Evolutionary conservation across 140 eudicot species (phyloP).

Genomic region (Erigeron philadelphicus): DNA sequence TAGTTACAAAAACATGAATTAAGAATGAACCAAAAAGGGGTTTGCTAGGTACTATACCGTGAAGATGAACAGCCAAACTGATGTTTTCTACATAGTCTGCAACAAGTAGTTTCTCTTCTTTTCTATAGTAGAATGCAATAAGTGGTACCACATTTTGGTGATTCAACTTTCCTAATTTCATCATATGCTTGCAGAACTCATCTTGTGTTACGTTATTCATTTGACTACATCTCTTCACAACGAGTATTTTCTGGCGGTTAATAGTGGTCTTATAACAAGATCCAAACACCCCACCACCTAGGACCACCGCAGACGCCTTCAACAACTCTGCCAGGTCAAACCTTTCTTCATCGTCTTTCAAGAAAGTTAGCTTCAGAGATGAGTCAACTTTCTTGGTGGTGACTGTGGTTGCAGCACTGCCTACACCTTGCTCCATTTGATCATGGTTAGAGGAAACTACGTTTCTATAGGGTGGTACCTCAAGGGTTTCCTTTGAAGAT

Average conservation of each 20-base stretch:
- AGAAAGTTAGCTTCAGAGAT: constrained; percentile 45
- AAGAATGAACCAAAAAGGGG: neutral
- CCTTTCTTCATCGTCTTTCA: constrained; percentile 46
- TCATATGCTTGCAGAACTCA: constrained; percentile 85
- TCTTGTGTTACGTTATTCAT: constrained; percentile 83
- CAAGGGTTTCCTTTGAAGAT: constrained; percentile 17
- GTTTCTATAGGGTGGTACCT: constrained; percentile 16
- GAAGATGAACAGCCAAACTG: constrained; percentile 82
- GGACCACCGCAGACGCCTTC: constrained; percentile 68
- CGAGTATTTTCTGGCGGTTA: constrained; percentile 37
- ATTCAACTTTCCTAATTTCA: constrained; percentile 57
- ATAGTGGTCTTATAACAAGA: constrained; percentile 71
- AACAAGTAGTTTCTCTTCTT: constrained; percentile 81
- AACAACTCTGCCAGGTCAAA: constrained; percentile 71
- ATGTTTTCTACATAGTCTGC: constrained; percentile 44
- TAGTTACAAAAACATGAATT: neutral
- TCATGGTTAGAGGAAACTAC: constrained; percentile 33
- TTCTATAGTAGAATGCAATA: constrained; percentile 66
- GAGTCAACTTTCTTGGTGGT: constrained; percentile 24
- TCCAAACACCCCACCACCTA: constrained; percentile 86
- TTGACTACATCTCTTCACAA: constrained; percentile 75
- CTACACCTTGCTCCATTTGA: constrained; percentile 39
- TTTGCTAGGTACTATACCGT: constrained; percentile 39
- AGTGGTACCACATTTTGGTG: constrained; percentile 63
- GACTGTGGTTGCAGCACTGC: constrained; percentile 1